Conservation (phyloP, 2,329 filamentous ascomycete genomes). For the Diaporthe citriasiana region DNA sequence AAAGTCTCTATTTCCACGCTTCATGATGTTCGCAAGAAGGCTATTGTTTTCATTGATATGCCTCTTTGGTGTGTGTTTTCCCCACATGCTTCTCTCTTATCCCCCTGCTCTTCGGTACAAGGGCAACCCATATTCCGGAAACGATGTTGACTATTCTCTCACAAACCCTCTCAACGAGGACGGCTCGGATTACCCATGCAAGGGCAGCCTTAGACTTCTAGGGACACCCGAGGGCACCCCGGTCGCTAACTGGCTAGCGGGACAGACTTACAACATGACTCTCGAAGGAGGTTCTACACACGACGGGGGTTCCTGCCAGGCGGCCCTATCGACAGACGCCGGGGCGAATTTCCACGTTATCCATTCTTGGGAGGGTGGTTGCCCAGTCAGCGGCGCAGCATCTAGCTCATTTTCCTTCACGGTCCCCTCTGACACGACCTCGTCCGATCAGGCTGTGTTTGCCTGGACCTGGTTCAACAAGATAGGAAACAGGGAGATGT, state of each 20-base stretch:
- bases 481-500: conserved; percentile 76
- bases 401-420: conserved; percentile 64
- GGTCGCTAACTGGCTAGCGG: conserved; percentile 66
- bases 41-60: not conserved
- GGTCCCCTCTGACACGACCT: conserved; percentile 65
- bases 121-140: conserved; percentile 47
- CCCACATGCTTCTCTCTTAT: conserved; percentile 34
- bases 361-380: conserved; percentile 52
- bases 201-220: conserved; percentile 57
- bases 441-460: conserved; percentile 64
- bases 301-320: conserved; percentile 73
- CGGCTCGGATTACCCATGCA: conserved; percentile 73
- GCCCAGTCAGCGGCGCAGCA: conserved; percentile 54
- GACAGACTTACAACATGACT: conserved; percentile 65
- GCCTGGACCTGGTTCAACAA: conserved; percentile 77
- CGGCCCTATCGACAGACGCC: conserved; percentile 73
- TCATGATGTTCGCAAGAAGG: not conserved
- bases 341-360: conserved; percentile 70
- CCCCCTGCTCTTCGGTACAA: conserved; percentile 30
- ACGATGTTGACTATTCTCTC: conserved; percentile 66
- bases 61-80: not conserved
- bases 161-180: conserved; percentile 68
- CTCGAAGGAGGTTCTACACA: conserved; percentile 68
- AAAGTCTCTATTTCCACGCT: not conserved
- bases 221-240: conserved; percentile 54